phyloP scores from a whole-genome alignment of 371 early-diverging fungal genomes.

The Mortierella sp. region DNA sequence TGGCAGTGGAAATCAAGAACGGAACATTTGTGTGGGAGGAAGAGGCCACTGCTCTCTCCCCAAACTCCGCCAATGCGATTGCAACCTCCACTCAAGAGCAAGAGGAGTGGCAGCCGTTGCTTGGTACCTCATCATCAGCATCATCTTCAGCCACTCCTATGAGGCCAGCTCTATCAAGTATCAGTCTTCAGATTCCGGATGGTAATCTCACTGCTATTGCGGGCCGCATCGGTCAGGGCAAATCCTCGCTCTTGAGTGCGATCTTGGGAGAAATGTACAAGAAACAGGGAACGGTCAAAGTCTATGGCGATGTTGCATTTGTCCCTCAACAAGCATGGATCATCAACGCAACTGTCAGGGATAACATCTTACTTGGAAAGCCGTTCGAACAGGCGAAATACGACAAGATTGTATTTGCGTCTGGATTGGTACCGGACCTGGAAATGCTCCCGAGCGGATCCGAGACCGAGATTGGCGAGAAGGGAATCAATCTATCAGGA shows the following conservation, averaged over 20 bases:
- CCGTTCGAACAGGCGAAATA: constrained; percentile 69
- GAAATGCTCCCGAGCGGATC: constrained; percentile 75
- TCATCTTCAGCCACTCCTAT: constrained; percentile 1
- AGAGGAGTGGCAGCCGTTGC: constrained; percentile 25
- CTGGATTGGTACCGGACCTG: constrained; percentile 69
- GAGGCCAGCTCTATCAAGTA: constrained; percentile 27
- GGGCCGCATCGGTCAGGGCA: constrained; percentile 78
- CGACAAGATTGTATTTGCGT: constrained; percentile 59
- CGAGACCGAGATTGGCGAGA: constrained; percentile 80
- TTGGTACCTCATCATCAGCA: constrained; percentile 1
- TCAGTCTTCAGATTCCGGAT: constrained; percentile 58
- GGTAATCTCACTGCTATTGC: constrained; percentile 67
- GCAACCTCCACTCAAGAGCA: constrained; percentile 3
- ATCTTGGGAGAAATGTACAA: constrained; percentile 80
- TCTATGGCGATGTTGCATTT: constrained; percentile 73
- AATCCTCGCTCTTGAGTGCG: constrained; percentile 69
- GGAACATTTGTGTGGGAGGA: constrained; percentile 70
- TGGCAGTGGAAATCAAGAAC: constrained; percentile 50
- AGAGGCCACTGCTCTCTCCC: neutral
- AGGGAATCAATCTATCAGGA: constrained; percentile 73
- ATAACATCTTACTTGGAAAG: constrained; percentile 81
- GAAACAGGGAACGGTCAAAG: constrained; percentile 58
- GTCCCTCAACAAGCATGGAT: constrained; percentile 84
- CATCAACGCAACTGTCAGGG: constrained; percentile 73
- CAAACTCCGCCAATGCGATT: no score